Percentiles rank a stretch among this genome's conserved stretches.
These are phyloP conservation scores for Cymbopogon flexuosus DNA, from an alignment of 202 grass and related monocot genomes.

Conservation along the genomic window DNA sequence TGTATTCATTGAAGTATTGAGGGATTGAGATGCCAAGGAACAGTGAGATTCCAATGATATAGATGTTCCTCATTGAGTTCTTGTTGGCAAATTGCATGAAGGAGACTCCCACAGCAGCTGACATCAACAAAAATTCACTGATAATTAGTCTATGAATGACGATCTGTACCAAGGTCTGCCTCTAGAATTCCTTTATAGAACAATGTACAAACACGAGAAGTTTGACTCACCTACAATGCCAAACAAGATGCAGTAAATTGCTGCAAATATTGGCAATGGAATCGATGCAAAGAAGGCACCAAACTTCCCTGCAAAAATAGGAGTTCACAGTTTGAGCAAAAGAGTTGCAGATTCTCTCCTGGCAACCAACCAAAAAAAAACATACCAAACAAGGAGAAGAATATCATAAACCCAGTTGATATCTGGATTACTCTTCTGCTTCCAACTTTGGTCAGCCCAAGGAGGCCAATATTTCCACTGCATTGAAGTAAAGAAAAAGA, in stretches of 20 bases:
- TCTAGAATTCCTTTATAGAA: background rate
- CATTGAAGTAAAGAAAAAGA: background rate
- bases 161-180: background rate
- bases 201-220: background rate
- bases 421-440: no score
- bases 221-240: slow-evolving; percentile 77
- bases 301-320: slow-evolving; percentile 68
- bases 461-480: no score
- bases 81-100: slow-evolving; percentile 84
- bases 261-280: slow-evolving; percentile 85
- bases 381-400: no score
- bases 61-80: slow-evolving; percentile 94
- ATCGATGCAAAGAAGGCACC: slow-evolving; percentile 97
- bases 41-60: slow-evolving; percentile 70
- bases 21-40: slow-evolving; percentile 91
- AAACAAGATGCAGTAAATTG: slow-evolving; percentile 87
- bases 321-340: no score
- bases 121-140: background rate
- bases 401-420: no score
- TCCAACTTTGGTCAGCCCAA: background rate
- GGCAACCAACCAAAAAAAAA: no score
- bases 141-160: slow-evolving; percentile 6
- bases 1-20: slow-evolving; percentile 86
- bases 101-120: slow-evolving; percentile 85
- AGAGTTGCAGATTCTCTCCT: no score